phyloP scores from a whole-genome alignment of 2,329 filamentous ascomycete genomes.

The Clonostachys byssicola region DNA sequence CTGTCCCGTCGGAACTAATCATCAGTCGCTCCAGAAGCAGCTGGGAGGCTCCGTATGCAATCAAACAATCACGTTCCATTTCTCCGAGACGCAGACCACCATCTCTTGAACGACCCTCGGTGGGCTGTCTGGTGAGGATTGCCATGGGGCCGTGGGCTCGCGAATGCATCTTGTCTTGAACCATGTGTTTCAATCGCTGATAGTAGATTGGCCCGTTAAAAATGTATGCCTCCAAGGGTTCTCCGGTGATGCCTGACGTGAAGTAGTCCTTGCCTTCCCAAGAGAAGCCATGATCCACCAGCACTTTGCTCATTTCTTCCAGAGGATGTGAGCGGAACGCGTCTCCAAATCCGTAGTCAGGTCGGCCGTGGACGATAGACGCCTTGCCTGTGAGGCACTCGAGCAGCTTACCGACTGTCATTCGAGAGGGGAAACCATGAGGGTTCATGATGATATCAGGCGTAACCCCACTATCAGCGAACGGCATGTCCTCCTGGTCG shows the following conservation, averaged over 20 bases:
- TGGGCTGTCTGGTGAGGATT: constrained; percentile 91
- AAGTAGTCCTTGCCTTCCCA: constrained; percentile 98
- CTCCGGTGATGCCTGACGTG: constrained; percentile 91
- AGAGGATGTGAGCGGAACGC: constrained; percentile 79
- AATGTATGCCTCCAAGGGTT: constrained; percentile 90
- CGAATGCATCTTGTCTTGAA: constrained; percentile 99
- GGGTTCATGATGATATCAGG: constrained; percentile 99
- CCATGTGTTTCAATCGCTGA: constrained; percentile 99
- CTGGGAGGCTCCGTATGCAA: constrained; percentile 93
- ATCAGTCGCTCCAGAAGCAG: constrained; percentile 89
- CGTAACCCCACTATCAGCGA: constrained; percentile 84
- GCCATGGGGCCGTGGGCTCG: constrained; percentile 85
- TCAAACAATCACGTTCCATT: constrained; percentile 98
- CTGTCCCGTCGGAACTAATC: constrained; percentile 86
- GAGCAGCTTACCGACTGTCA: constrained; percentile 98
- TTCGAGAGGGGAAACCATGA: constrained; percentile 98
- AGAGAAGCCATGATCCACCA: constrained; percentile 86
- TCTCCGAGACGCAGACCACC: constrained; percentile 92
- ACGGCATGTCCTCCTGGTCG: constrained; percentile 95
- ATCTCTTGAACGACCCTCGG: constrained; percentile 88
- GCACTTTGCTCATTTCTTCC: constrained; percentile 81
- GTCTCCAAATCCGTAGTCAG: constrained; percentile 81
- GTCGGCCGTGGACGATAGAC: constrained; percentile 76
- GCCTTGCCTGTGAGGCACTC: constrained; percentile 95
- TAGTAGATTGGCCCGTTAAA: constrained; percentile 99